phyloP scores from a whole-genome alignment of 1,284 basidiomycete genomes.

The Amanita bisporigera region DNA sequence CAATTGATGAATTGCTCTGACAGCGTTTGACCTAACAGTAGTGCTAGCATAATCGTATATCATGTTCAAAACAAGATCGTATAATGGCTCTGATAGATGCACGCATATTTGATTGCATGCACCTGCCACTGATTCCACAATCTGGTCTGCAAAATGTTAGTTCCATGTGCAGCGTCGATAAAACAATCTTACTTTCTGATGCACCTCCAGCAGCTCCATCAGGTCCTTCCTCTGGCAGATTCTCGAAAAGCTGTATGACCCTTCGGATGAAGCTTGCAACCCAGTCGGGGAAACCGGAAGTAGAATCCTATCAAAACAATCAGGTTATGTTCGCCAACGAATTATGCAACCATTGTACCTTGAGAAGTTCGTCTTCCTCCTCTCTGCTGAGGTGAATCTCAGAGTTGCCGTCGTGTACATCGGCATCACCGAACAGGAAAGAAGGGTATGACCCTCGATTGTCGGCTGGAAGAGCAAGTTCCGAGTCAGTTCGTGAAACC shows the following conservation, averaged over 20 bases:
- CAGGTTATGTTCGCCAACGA: neutral
- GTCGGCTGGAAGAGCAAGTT: slow-evolving; percentile 39
- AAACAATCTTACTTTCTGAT: slow-evolving; percentile 58
- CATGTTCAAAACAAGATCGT: slow-evolving; percentile 83
- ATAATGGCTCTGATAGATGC: slow-evolving; percentile 83
- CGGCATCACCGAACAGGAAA: slow-evolving; percentile 44
- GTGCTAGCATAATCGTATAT: slow-evolving; percentile 79
- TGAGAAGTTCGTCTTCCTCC: slow-evolving; percentile 65
- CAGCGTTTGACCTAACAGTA: slow-evolving; percentile 83
- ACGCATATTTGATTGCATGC: slow-evolving; percentile 81
- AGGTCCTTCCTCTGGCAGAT: slow-evolving; percentile 84
- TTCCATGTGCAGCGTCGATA: neutral
- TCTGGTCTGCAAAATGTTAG: slow-evolving; percentile 52
- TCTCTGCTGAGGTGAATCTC: slow-evolving; percentile 52
- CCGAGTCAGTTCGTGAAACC: slow-evolving; percentile 30
- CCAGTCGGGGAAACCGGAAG: slow-evolving; percentile 78
- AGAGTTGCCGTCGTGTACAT: slow-evolving; percentile 36
- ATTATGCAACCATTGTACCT: slow-evolving; percentile 34
- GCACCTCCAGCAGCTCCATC: slow-evolving; percentile 60
- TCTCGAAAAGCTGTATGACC: slow-evolving; percentile 85
- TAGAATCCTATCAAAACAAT: slow-evolving; percentile 53
- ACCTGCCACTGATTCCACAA: slow-evolving; percentile 70
- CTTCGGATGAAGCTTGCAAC: slow-evolving; percentile 81
- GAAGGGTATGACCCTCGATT: slow-evolving; percentile 34
- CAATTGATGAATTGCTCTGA: slow-evolving; percentile 86